Percentiles rank a stretch among this genome's conserved stretches.
Conservation (phyloP, 345 rosid species). For the Syzygium oleosum region DNA sequence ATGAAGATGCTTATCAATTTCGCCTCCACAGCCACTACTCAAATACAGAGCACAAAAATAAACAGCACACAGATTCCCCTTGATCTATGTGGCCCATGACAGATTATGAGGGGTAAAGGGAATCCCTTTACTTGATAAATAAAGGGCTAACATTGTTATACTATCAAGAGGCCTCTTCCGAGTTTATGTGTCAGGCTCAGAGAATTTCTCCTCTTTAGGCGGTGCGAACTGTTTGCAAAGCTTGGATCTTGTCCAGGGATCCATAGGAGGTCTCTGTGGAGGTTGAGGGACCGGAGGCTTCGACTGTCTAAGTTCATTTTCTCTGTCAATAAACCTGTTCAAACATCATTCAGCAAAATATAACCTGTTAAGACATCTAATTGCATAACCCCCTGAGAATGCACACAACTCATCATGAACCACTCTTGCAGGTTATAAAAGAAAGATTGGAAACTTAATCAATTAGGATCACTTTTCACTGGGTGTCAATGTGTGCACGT, state of each 20-base stretch:
- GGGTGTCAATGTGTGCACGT: background rate
- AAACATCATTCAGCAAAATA: background rate
- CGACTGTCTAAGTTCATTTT: slow-evolving; percentile 81
- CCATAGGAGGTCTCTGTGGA: slow-evolving; percentile 51
- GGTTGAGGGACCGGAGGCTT: slow-evolving; percentile 70
- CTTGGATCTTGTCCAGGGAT: slow-evolving; percentile 81
- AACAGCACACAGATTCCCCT: background rate
- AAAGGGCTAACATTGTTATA: background rate
- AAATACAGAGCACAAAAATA: background rate
- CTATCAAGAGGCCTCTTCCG: background rate
- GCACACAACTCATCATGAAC: background rate
- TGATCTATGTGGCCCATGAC: background rate
- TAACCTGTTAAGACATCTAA: background rate
- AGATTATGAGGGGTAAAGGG: background rate
- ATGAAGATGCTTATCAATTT: background rate
- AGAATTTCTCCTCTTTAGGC: slow-evolving; percentile 61
- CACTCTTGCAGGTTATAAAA: background rate
- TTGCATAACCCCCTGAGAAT: background rate
- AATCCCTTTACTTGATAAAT: background rate
- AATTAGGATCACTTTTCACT: background rate
- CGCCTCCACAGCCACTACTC: background rate
- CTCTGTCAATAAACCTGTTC: slow-evolving; percentile 81
- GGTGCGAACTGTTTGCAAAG: slow-evolving; percentile 71
- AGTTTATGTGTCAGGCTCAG: slow-evolving; percentile 27
- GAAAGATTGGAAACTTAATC: background rate